These are phyloP conservation scores for Fusarium praegraminearum DNA, from an alignment of 2,329 filamentous ascomycete genomes.

Conservation along the genomic window DNA sequence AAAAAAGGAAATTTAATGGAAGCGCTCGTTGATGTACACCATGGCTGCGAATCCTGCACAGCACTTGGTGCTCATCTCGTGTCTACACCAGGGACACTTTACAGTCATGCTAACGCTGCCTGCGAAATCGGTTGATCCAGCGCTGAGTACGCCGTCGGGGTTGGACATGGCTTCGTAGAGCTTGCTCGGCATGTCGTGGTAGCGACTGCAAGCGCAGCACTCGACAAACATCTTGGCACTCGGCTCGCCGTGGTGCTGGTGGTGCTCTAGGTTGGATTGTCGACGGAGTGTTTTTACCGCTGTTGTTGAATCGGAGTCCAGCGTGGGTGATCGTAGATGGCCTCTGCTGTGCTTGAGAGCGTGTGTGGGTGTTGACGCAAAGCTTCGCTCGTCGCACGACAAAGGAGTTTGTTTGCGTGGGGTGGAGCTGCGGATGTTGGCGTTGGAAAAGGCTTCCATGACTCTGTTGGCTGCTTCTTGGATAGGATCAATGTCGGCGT, in stretches of 20 bases:
- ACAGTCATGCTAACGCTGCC: conserved; percentile 71
- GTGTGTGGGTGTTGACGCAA: conserved; percentile 53
- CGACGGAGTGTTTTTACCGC: conserved; percentile 27
- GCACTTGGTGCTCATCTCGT: conserved; percentile 76
- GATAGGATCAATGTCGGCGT: conserved; percentile 46
- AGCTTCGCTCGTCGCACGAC: conserved; percentile 28
- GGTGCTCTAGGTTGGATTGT: conserved; percentile 20
- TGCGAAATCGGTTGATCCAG: conserved; percentile 62
- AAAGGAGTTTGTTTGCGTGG: conserved; percentile 37
- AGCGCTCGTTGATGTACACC: conserved; percentile 73
- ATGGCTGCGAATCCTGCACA: conserved; percentile 77
- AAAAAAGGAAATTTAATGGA: conserved; percentile 57
- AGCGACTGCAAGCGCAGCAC: conserved; percentile 73
- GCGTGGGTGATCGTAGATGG: conserved; percentile 26
- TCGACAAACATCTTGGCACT: conserved; percentile 74
- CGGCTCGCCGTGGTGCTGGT: conserved; percentile 52
- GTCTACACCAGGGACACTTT: conserved; percentile 78
- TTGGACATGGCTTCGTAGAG: conserved; percentile 74
- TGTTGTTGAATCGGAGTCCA: conserved; percentile 18
- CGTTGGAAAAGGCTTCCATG: conserved; percentile 49
- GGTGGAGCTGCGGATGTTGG: conserved; percentile 35
- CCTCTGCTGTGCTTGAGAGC: conserved; percentile 53
- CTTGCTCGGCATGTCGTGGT: conserved; percentile 73
- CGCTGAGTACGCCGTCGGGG: conserved; percentile 65
- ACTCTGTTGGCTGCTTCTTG: conserved; percentile 51